A percentile compares a stretch with the other conserved stretches of the same genome.
phyloP scores from a whole-genome alignment of 306 rosid species.

The Cicer cuneatum region DNA sequence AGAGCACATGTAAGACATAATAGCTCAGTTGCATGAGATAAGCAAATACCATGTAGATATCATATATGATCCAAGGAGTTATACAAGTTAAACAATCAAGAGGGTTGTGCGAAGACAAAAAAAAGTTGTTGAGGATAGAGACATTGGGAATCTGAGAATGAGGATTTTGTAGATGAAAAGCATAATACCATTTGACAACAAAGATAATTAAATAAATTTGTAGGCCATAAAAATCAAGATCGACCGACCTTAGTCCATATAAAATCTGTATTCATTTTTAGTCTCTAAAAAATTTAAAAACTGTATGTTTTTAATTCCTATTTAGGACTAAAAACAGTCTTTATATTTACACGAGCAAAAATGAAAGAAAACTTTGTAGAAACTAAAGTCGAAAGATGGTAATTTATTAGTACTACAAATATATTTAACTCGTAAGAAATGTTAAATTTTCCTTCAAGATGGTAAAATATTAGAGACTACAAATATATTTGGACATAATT shows the following conservation, averaged over 20 bases:
- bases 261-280: neutral
- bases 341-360: neutral
- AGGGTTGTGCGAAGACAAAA: neutral
- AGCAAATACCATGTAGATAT: constrained; percentile 7
- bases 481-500: neutral
- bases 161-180: constrained; percentile 11
- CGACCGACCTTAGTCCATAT: neutral
- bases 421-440: neutral
- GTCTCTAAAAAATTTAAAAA: neutral
- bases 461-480: neutral
- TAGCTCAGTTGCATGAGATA: neutral
- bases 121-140: neutral
- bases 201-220: neutral
- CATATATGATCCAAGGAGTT: constrained; percentile 12
- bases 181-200: constrained; percentile 32
- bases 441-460: neutral
- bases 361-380: too few species aligned
- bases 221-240: neutral
- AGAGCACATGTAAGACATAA: neutral
- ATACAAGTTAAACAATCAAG: neutral
- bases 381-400: neutral
- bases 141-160: constrained; percentile 10
- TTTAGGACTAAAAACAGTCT: neutral
- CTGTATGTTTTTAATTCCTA: neutral
- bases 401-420: neutral